phyloP scores from a whole-genome alignment of 2,329 filamentous ascomycete species.

The Chaetomiaceae sp. region DNA sequence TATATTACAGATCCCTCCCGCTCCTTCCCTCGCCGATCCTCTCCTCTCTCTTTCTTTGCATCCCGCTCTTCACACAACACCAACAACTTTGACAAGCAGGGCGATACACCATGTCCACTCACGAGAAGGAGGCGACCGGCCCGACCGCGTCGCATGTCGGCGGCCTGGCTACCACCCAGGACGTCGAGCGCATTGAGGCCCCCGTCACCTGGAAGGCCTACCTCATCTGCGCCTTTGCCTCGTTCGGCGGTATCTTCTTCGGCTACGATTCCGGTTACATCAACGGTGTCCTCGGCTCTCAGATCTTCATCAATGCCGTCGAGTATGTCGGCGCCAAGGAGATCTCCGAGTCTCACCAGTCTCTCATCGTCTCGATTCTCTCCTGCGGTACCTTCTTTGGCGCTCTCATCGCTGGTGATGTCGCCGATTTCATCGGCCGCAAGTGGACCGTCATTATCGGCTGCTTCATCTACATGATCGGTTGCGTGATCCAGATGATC shows the following conservation, averaged over 20 bases:
- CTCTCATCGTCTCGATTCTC: slow-evolving; percentile 69
- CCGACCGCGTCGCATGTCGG: slow-evolving; percentile 14
- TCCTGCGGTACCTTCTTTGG: slow-evolving; percentile 76
- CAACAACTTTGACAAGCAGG: background rate
- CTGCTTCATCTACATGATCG: slow-evolving; percentile 66
- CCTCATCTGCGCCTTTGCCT: slow-evolving; percentile 64
- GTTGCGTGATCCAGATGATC: slow-evolving; percentile 63
- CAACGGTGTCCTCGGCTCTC: slow-evolving; percentile 56
- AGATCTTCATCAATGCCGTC: slow-evolving; percentile 49
- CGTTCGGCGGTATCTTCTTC: slow-evolving; percentile 71
- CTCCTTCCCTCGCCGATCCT: slow-evolving; percentile 10
- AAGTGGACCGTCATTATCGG: slow-evolving; percentile 67
- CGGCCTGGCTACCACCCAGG: slow-evolving; percentile 40
- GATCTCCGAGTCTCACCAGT: slow-evolving; percentile 42
- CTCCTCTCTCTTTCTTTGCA: background rate
- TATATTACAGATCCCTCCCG: slow-evolving; percentile 1
- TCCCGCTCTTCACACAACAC: background rate
- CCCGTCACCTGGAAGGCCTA: slow-evolving; percentile 67
- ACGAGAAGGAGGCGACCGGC: slow-evolving; percentile 20
- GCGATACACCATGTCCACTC: slow-evolving; percentile 20
- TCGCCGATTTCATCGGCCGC: slow-evolving; percentile 71
- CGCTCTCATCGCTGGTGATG: slow-evolving; percentile 70
- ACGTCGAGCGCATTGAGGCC: slow-evolving; percentile 60
- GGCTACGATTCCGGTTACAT: slow-evolving; percentile 77
- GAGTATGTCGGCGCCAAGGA: slow-evolving; percentile 36